A percentile compares a stretch with the other conserved stretches of the same genome.
Evolutionary conservation across 2,329 filamentous ascomycete species (phyloP).

Genomic region (Dactylellina parvicollis): DNA sequence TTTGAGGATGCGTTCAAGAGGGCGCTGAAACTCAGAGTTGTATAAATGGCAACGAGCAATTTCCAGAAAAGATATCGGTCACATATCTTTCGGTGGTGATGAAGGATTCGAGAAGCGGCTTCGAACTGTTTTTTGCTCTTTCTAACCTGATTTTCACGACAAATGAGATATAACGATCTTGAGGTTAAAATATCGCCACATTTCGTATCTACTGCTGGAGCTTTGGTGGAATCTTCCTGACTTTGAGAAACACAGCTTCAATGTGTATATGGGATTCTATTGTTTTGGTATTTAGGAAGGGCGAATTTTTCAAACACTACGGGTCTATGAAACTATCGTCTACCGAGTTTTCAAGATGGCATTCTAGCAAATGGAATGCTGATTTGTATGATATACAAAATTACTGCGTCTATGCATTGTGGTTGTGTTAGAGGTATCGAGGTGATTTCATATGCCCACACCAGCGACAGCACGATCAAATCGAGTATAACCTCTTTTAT

Average conservation of each 20-base stretch:
- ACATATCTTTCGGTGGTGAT: background rate
- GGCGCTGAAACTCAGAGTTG: slow-evolving; percentile 35
- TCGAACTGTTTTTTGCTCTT: slow-evolving; percentile 3
- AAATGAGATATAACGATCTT: background rate
- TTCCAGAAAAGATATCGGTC: background rate
- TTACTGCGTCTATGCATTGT: too few species aligned
- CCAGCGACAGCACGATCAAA: too few species aligned
- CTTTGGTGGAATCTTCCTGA: slow-evolving; percentile 51
- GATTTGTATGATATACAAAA: too few species aligned
- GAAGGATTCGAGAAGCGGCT: background rate
- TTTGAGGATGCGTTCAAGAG: slow-evolving; percentile 71
- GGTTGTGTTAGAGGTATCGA: too few species aligned
- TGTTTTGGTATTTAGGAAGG: background rate
- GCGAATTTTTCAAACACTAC: too few species aligned
- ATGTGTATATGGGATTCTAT: background rate
- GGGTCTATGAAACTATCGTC: too few species aligned
- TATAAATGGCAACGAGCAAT: background rate
- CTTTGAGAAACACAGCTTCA: background rate
- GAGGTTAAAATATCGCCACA: slow-evolving; percentile 4
- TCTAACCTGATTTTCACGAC: background rate
- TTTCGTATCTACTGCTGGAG: slow-evolving; percentile 55
- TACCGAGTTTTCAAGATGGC: too few species aligned
- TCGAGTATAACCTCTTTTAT: too few species aligned
- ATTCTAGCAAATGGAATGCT: too few species aligned
- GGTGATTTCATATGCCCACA: too few species aligned